Conservation (phyloP, 2,329 filamentous ascomycete genomes). For the Microsporum ferrugineum region DNA sequence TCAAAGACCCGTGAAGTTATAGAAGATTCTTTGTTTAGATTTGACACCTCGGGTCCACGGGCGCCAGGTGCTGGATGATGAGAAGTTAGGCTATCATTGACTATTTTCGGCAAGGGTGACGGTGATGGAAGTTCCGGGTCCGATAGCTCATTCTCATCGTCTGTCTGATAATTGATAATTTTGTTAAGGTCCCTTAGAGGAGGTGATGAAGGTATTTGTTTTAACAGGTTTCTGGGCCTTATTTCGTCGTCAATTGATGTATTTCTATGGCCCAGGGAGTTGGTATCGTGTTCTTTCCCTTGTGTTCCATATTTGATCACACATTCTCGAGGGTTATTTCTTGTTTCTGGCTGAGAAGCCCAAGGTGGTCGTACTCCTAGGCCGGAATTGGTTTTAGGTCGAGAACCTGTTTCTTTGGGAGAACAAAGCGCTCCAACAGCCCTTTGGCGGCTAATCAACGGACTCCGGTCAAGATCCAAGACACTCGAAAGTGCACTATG, state of each 20-base stretch:
- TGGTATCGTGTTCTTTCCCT: not conserved
- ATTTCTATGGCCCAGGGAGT: not conserved
- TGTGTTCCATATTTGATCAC: not conserved
- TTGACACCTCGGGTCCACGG: not conserved
- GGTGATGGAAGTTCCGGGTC: not conserved
- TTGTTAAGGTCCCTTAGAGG: not conserved
- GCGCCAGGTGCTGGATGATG: not conserved
- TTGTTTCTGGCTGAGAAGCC: not conserved
- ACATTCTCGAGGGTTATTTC: not conserved
- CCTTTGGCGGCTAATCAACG: slow-evolving; percentile 9
- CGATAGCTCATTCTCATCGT: not conserved
- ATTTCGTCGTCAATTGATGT: not conserved
- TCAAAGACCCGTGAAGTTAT: slow-evolving; percentile 32
- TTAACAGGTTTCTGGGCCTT: not conserved
- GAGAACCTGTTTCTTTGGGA: not conserved
- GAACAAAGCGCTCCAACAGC: not conserved
- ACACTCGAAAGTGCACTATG: slow-evolving; percentile 31
- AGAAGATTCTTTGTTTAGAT: slow-evolving; percentile 24
- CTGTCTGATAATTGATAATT: not conserved
- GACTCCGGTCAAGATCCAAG: slow-evolving; percentile 22
- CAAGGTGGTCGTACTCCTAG: not conserved
- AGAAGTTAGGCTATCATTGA: not conserved
- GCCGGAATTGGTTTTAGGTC: not conserved
- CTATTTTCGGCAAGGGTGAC: not conserved
- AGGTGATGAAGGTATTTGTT: not conserved